phyloP scores from a whole-genome alignment of 2,329 filamentous ascomycete genomes.

The Monilinia laxa region DNA sequence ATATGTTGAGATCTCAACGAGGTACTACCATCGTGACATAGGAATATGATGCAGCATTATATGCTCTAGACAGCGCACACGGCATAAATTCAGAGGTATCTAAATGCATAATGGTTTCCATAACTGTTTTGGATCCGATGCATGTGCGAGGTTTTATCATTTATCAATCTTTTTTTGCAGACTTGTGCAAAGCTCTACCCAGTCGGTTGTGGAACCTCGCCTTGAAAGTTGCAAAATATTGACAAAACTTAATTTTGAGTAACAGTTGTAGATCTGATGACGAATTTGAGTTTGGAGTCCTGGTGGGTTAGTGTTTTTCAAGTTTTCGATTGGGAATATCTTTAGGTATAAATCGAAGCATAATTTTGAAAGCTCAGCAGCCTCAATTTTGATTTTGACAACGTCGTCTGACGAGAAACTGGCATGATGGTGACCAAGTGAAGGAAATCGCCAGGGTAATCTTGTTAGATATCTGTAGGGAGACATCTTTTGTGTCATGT shows the following conservation, averaged over 20 bases:
- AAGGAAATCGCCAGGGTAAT: constrained; percentile 1
- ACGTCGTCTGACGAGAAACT: not conserved
- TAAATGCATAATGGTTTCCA: not conserved
- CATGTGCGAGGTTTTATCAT: not conserved
- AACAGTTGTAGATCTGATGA: too few species aligned
- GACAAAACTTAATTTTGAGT: not conserved
- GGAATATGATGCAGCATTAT: not conserved
- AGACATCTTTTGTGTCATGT: not conserved
- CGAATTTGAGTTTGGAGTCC: too few species aligned
- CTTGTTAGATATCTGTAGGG: not conserved
- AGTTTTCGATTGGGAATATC: not conserved
- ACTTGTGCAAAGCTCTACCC: not conserved
- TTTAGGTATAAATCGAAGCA: not conserved
- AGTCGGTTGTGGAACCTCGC: not conserved
- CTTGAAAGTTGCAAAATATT: not conserved
- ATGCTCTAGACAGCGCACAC: not conserved
- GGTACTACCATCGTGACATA: constrained; percentile 5
- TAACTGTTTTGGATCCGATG: not conserved
- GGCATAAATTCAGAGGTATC: not conserved
- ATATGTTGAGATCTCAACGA: not conserved
- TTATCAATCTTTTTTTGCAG: not conserved
- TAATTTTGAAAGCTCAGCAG: not conserved
- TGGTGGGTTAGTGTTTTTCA: too few species aligned
- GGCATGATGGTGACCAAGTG: not conserved
- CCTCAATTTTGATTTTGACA: not conserved